phyloP scores from a whole-genome alignment of 2,329 filamentous ascomycete genomes.

The Mycosphaerella sp. region DNA sequence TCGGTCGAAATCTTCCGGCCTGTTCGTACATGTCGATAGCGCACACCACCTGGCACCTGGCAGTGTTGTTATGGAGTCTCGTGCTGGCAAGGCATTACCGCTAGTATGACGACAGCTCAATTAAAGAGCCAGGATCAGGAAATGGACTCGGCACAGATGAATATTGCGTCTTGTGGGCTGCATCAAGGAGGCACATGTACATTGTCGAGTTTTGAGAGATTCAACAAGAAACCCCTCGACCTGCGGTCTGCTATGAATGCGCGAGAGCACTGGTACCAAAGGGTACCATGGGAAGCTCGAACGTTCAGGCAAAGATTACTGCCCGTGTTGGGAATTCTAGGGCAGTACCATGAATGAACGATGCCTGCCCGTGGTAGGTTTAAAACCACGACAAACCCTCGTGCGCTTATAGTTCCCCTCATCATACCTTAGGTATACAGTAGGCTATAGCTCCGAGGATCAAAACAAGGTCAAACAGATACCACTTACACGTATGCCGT shows the following conservation, averaged over 20 bases:
- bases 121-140: neutral
- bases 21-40: neutral
- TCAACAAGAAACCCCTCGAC: neutral
- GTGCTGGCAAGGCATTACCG: constrained; percentile 15
- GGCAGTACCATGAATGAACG: no score
- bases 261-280: neutral
- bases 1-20: neutral
- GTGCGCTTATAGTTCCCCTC: no score
- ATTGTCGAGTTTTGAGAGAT: neutral
- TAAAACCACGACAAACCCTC: no score
- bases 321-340: no score
- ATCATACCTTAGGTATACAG: no score
- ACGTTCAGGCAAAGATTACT: no score
- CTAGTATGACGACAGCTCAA: constrained; percentile 12
- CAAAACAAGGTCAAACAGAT: no score
- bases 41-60: neutral
- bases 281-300: neutral
- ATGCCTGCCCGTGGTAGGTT: no score
- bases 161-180: no score
- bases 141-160: no score
- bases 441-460: no score
- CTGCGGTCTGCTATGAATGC: neutral
- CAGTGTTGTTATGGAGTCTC: neutral
- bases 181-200: neutral
- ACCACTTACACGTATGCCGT: no score